These are phyloP conservation scores for Besnoitia besnoiti DNA, from an alignment of 169 alveolate genomes.

Conservation along the genomic window DNA sequence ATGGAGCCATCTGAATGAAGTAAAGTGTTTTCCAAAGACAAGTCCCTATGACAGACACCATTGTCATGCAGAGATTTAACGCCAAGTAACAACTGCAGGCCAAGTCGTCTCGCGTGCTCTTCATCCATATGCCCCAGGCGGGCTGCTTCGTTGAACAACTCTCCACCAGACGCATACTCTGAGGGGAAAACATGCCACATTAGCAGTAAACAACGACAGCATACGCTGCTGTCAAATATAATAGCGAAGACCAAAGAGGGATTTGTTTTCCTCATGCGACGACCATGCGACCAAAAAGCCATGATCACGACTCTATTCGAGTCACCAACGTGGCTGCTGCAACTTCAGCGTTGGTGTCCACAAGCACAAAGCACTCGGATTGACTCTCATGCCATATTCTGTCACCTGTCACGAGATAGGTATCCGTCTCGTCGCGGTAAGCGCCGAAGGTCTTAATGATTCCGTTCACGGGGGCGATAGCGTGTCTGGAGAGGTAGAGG, in stretches of 20 bases:
- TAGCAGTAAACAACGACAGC: no score
- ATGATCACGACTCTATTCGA: no score
- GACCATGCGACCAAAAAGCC: no score
- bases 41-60: slow-evolving; percentile 57
- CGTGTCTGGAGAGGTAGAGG: slow-evolving; percentile 23
- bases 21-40: slow-evolving; percentile 59
- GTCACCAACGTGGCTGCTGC: no score
- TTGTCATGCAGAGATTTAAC: slow-evolving; percentile 57
- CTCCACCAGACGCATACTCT: slow-evolving; percentile 50
- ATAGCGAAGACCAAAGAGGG: no score
- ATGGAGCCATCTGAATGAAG: slow-evolving; percentile 56
- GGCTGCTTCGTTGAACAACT: slow-evolving; percentile 52
- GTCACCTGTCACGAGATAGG: slow-evolving; percentile 53
- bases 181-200: no score
- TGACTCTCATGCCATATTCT: background rate
- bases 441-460: slow-evolving; percentile 16
- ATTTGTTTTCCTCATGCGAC: no score
- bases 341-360: background rate
- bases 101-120: slow-evolving; percentile 34
- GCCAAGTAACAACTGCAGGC: slow-evolving; percentile 50
- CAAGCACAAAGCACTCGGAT: background rate
- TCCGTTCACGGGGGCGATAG: slow-evolving; percentile 35
- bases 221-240: no score
- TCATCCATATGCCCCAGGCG: slow-evolving; percentile 23
- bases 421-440: slow-evolving; percentile 43